Percentiles rank a stretch among this genome's conserved stretches.
These are phyloP conservation scores for Fomitopsis pulvina DNA, from an alignment of 768 basidiomycete species.

Conservation along the genomic window DNA sequence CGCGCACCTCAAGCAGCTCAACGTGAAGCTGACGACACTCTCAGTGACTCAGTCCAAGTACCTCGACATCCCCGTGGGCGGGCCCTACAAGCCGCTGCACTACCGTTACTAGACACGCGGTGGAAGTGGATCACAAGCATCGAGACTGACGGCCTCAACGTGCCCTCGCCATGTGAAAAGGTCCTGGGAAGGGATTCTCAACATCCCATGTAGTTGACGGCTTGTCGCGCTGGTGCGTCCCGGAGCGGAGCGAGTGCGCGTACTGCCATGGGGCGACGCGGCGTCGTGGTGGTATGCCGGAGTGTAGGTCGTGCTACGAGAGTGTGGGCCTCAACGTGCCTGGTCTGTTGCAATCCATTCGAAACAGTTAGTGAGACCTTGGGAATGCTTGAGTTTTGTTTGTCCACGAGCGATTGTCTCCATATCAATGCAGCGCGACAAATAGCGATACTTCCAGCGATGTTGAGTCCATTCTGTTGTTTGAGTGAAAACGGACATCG, in stretches of 20 bases:
- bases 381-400: background rate
- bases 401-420: too few relatives aligned
- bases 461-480: too few relatives aligned
- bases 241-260: background rate
- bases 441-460: too few relatives aligned
- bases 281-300: background rate
- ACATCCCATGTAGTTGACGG: constrained; percentile 18
- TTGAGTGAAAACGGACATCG: too few relatives aligned
- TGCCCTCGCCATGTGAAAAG: constrained; percentile 28
- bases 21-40: constrained; percentile 87
- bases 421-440: too few relatives aligned
- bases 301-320: background rate
- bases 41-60: constrained; percentile 74
- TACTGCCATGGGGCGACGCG: background rate
- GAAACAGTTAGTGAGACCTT: background rate
- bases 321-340: constrained; percentile 17
- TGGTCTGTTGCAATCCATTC: constrained; percentile 5
- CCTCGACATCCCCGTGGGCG: constrained; percentile 82
- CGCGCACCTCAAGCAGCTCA: constrained; percentile 86
- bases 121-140: constrained; percentile 8
- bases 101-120: constrained; percentile 49
- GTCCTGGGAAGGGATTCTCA: constrained; percentile 23
- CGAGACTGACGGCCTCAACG: constrained; percentile 47
- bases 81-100: constrained; percentile 72
- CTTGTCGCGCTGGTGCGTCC: constrained; percentile 6